These are phyloP conservation scores for Triangularia verruculosa DNA, from an alignment of 2,329 filamentous ascomycete genomes.

Conservation along the genomic window DNA sequence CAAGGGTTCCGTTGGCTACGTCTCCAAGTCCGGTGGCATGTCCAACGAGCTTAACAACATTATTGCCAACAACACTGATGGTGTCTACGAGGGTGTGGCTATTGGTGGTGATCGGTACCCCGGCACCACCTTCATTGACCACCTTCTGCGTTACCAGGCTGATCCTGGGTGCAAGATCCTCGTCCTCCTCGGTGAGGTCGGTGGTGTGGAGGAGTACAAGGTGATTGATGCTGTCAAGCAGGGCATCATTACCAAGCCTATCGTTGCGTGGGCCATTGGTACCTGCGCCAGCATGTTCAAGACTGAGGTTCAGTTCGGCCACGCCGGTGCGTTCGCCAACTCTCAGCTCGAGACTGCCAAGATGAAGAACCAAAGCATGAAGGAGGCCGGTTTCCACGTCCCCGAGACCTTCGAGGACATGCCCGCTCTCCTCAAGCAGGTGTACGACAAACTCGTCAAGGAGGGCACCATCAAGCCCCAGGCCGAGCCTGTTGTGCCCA, in stretches of 20 bases:
- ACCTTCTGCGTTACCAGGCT: constrained; percentile 92
- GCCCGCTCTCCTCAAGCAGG: constrained; percentile 68
- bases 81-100: constrained; percentile 98
- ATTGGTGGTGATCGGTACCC: constrained; percentile 99
- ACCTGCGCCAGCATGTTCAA: constrained; percentile 99
- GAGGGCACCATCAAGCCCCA: constrained; percentile 81
- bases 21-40: constrained; percentile 99
- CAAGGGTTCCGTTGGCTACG: constrained; percentile 96
- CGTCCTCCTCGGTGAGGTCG: constrained; percentile 92
- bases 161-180: constrained; percentile 98
- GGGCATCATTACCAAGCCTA: constrained; percentile 93
- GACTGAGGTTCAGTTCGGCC: constrained; percentile 99
- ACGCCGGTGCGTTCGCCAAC: constrained; percentile 98
- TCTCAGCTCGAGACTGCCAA: constrained; percentile 97
- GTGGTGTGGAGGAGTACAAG: constrained; percentile 99
- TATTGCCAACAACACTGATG: constrained; percentile 90
- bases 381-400: constrained; percentile 88
- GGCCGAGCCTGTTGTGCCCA: constrained; percentile 87
- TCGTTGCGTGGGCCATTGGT: constrained; percentile 98
- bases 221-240: constrained; percentile 97
- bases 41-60: constrained; percentile 99
- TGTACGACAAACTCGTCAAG: constrained; percentile 87
- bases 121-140: constrained; percentile 98
- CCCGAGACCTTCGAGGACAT: constrained; percentile 97
- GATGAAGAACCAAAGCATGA: constrained; percentile 96